Evolutionary conservation across 192 early-diverging fungal species (phyloP).

Genomic region (Coemansia sp.): DNA sequence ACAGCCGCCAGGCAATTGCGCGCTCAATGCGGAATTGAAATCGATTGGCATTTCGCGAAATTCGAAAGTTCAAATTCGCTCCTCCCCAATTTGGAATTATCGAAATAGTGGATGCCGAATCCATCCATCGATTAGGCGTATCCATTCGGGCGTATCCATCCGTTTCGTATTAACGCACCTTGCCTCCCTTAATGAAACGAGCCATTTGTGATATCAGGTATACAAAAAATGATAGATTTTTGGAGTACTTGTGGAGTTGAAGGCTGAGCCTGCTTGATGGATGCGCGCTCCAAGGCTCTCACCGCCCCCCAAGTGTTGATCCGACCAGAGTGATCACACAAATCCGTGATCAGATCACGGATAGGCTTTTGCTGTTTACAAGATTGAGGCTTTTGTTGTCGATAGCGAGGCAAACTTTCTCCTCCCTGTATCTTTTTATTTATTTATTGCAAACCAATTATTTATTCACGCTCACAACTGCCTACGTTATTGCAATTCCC

Average conservation of each 20-base stretch:
- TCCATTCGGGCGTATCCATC: constrained; percentile 20
- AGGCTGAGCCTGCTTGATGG: background rate
- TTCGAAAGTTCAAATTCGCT: background rate
- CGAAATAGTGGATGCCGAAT: constrained; percentile 3
- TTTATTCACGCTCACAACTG: background rate
- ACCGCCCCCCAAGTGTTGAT: background rate
- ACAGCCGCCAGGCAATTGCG: background rate
- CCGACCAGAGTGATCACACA: background rate
- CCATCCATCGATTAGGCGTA: constrained; percentile 11
- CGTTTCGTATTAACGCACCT: constrained; percentile 9
- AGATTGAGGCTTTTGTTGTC: too few relatives aligned
- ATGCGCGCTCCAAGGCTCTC: background rate
- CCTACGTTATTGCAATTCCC: background rate
- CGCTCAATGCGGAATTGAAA: background rate
- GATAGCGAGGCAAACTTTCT: background rate
- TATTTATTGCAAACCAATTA: background rate
- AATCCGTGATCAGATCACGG: background rate
- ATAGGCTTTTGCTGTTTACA: background rate
- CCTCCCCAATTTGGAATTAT: background rate
- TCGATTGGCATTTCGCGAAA: background rate
- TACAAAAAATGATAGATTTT: constrained; percentile 9
- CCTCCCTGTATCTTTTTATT: background rate
- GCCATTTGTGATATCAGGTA: constrained; percentile 18
- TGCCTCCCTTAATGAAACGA: constrained; percentile 26
- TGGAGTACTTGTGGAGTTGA: constrained; percentile 2